Evolutionary conservation across 2,329 filamentous ascomycete genomes (phyloP).

Genomic region (Davidsoniella eucalypti): DNA sequence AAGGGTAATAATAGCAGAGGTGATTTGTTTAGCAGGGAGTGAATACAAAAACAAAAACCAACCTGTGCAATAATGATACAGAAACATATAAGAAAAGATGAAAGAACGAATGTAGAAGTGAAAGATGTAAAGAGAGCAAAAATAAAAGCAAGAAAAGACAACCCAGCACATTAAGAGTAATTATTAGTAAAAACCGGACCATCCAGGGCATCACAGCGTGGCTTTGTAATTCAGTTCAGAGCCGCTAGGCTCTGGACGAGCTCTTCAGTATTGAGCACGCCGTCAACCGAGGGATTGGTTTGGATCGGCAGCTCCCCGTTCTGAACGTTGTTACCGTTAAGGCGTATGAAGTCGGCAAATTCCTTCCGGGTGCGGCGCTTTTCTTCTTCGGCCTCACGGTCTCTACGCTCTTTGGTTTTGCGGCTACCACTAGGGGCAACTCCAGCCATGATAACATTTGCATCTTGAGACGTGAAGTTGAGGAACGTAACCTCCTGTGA

Average conservation of each 20-base stretch:
- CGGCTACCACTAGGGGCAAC: constrained; percentile 82
- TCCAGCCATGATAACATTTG: constrained; percentile 62
- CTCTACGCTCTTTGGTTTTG: constrained; percentile 86
- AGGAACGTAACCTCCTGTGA: constrained; percentile 41
- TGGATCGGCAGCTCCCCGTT: too few relatives aligned
- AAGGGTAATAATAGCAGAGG: neutral
- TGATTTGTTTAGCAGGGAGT: neutral
- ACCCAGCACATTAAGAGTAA: too few relatives aligned
- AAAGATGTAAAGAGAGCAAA: neutral
- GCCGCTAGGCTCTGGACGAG: too few relatives aligned
- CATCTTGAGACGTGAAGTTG: constrained; percentile 77
- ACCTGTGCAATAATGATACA: too few relatives aligned
- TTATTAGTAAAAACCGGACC: too few relatives aligned
- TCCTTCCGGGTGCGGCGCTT: too few relatives aligned
- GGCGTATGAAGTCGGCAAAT: too few relatives aligned
- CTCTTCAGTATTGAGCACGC: too few relatives aligned
- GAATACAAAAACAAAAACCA: neutral
- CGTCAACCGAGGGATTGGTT: too few relatives aligned
- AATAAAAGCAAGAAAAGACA: constrained; percentile 1
- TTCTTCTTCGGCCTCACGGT: constrained; percentile 51
- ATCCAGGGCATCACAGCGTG: too few relatives aligned
- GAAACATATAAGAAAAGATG: constrained; percentile 1
- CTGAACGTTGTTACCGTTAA: too few relatives aligned
- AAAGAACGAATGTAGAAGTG: neutral
- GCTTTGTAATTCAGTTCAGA: too few relatives aligned